These are phyloP conservation scores for Vicia villosa DNA, from an alignment of 306 rosid species.

Conservation along the genomic window DNA sequence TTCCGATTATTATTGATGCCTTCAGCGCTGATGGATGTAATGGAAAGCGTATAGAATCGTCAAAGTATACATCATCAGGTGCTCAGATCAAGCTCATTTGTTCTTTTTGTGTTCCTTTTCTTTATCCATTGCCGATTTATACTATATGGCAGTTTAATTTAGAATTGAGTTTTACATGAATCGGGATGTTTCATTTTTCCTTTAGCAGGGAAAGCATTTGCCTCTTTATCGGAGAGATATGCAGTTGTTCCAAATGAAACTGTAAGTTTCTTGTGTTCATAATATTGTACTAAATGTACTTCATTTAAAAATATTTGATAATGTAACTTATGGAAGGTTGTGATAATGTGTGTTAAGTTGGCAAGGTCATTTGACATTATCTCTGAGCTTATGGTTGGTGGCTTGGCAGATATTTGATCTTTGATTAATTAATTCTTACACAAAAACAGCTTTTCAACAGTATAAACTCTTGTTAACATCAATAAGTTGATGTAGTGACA, in stretches of 20 bases:
- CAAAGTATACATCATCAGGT: slow-evolving; percentile 74
- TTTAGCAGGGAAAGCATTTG: slow-evolving; percentile 60
- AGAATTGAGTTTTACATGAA: neutral
- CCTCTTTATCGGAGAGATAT: slow-evolving; percentile 73
- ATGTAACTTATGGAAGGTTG: neutral
- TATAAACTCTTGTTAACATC: slow-evolving; percentile 9
- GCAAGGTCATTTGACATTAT: slow-evolving; percentile 4
- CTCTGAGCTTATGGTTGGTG: slow-evolving; percentile 1
- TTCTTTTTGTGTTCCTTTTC: neutral
- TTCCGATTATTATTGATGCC: slow-evolving; percentile 69
- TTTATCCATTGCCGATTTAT: slow-evolving; percentile 10
- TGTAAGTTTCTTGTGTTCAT: slow-evolving; percentile 50
- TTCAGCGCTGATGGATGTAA: slow-evolving; percentile 75
- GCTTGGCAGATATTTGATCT: slow-evolving; percentile 20
- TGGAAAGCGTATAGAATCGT: slow-evolving; percentile 62
- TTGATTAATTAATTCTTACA: slow-evolving; percentile 1
- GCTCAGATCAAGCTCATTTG: slow-evolving; percentile 4
- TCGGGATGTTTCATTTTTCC: neutral
- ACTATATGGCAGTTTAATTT: neutral
- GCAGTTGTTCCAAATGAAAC: slow-evolving; percentile 89
- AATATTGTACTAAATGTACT: no score
- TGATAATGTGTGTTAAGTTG: neutral
- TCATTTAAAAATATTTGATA: no score
- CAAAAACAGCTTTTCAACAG: slow-evolving; percentile 7
- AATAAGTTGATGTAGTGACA: slow-evolving; percentile 11